These are phyloP conservation scores for Suhomyces choctaworum DNA, from an alignment of 1,139 yeast species.

Conservation along the genomic window DNA sequence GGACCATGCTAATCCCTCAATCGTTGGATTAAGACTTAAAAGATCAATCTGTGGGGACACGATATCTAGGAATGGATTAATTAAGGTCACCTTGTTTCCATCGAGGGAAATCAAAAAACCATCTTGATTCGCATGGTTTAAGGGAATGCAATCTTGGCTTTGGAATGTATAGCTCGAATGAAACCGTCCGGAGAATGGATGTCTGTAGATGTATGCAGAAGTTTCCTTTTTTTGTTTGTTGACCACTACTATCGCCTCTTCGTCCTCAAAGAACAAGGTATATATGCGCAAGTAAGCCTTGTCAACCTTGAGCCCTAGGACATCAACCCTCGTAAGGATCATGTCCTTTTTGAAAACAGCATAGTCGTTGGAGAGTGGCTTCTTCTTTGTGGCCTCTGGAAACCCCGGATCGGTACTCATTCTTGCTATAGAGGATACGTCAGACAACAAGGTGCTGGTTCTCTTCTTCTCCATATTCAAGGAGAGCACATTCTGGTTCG, in stretches of 20 bases:
- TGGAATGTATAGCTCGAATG: conserved; percentile 36
- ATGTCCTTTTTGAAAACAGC: conserved; percentile 58
- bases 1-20: conserved; percentile 27
- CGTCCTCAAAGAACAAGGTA: conserved; percentile 48
- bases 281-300: conserved; percentile 40
- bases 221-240: conserved; percentile 36
- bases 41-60: conserved; percentile 44
- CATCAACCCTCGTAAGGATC: conserved; percentile 61
- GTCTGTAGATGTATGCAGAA: conserved; percentile 52
- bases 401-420: conserved; percentile 51
- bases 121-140: conserved; percentile 32
- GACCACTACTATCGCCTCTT: conserved; percentile 59
- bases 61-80: conserved; percentile 67
- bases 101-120: conserved; percentile 47
- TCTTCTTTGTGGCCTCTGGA: conserved; percentile 28
- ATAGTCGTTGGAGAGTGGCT: conserved; percentile 22
- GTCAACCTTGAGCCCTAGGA: conserved; percentile 34
- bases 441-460: conserved; percentile 54
- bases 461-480: conserved; percentile 52
- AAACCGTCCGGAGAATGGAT: conserved; percentile 30
- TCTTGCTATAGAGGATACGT: conserved; percentile 59
- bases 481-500: conserved; percentile 25
- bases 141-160: conserved; percentile 45
- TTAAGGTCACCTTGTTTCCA: conserved; percentile 38
- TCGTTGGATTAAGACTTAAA: conserved; percentile 18